phyloP scores from a whole-genome alignment of 441 rosid species.

The Erodium chrysanthum region DNA sequence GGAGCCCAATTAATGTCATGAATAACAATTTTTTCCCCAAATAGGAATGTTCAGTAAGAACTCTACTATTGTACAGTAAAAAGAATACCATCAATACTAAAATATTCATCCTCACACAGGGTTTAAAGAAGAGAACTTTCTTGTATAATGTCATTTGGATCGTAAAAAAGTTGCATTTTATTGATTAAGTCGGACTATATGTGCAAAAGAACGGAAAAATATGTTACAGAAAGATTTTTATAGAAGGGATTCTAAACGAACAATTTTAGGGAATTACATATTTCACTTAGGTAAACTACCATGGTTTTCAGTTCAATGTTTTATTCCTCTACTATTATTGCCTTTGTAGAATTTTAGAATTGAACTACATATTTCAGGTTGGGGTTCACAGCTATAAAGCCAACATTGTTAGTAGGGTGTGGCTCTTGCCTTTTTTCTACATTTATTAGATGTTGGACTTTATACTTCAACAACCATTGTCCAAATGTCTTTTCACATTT shows the following conservation, averaged over 20 bases:
- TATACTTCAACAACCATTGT: too few relatives aligned
- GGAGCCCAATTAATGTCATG: constrained; percentile 1
- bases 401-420: too few relatives aligned
- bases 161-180: background rate
- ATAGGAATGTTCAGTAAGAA: background rate
- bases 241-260: background rate
- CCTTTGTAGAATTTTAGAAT: background rate
- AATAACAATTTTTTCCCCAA: background rate
- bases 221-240: background rate
- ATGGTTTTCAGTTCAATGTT: background rate
- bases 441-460: too few relatives aligned
- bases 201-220: background rate
- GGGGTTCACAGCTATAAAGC: too few relatives aligned
- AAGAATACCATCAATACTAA: background rate
- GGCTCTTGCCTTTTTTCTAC: too few relatives aligned
- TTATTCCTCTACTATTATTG: background rate
- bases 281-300: background rate
- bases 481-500: background rate
- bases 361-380: too few relatives aligned
- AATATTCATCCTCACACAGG: background rate
- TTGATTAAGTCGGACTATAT: background rate
- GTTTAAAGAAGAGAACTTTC: background rate
- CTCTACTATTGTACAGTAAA: background rate
- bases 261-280: background rate
- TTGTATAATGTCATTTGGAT: background rate